Evolutionary conservation across 1,284 basidiomycete genomes (phyloP).

Genomic region (Sanghuangporus baumii): DNA sequence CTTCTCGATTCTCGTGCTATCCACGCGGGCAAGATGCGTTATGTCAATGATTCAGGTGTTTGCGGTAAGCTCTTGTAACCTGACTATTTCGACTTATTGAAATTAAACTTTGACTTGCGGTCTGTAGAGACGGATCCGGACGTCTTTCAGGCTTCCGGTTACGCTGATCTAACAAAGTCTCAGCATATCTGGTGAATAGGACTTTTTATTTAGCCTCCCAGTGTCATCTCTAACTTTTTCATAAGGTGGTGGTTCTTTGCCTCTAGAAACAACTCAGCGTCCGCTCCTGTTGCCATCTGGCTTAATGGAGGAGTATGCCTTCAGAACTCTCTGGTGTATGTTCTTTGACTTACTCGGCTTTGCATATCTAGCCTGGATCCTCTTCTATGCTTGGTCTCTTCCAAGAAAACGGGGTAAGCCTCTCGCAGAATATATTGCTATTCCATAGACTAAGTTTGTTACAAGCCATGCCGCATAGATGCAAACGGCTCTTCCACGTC

Average conservation of each 20-base stretch:
- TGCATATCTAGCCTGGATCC: conserved; percentile 43
- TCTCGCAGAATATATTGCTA: neutral
- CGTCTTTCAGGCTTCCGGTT: conserved; percentile 55
- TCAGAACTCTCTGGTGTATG: neutral
- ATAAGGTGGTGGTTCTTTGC: conserved; percentile 66
- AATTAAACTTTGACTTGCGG: neutral
- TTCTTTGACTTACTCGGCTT: neutral
- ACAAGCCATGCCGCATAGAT: conserved; percentile 51
- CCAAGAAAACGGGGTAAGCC: conserved; percentile 45
- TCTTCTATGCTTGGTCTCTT: conserved; percentile 65
- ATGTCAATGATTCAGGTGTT: conserved; percentile 20
- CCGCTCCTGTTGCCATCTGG: conserved; percentile 57
- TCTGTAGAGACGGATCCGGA: conserved; percentile 46
- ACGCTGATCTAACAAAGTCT: conserved; percentile 46
- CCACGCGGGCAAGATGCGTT: conserved; percentile 17
- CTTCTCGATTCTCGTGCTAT: neutral
- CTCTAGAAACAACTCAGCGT: conserved; percentile 49
- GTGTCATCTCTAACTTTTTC: neutral
- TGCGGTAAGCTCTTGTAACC: conserved; percentile 15
- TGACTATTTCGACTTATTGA: neutral
- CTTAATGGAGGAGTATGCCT: conserved; percentile 56
- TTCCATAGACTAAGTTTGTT: neutral
- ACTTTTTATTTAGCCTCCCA: neutral
- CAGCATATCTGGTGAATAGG: conserved; percentile 49
- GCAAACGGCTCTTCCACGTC: conserved; percentile 48